Conservation (phyloP, 2,329 filamentous ascomycete genomes). For the Aspergillus phoenicis region DNA sequence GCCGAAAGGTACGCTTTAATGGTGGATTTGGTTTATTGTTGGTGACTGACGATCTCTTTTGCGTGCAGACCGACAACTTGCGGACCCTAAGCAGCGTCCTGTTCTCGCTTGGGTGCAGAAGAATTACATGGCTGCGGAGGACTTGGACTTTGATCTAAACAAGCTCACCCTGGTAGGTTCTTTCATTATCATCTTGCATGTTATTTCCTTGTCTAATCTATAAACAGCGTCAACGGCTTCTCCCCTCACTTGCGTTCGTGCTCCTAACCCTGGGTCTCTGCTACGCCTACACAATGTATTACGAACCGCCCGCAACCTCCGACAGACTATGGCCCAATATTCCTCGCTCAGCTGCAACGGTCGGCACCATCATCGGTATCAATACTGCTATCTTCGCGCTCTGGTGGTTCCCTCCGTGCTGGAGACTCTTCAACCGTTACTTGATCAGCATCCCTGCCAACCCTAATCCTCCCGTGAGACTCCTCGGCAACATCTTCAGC, state of each 20-base stretch:
- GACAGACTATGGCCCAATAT: constrained; percentile 54
- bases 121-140: constrained; percentile 43
- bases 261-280: constrained; percentile 44
- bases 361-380: constrained; percentile 52
- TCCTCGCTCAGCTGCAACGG: constrained; percentile 55
- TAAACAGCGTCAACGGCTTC: constrained; percentile 47
- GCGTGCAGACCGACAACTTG: constrained; percentile 40
- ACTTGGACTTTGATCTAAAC: constrained; percentile 36
- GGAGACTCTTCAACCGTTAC: constrained; percentile 59
- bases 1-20: neutral
- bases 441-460: constrained; percentile 56
- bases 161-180: constrained; percentile 40
- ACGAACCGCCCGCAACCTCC: constrained; percentile 50
- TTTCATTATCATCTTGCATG: neutral
- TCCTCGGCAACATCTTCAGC: constrained; percentile 59
- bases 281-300: constrained; percentile 51
- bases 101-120: constrained; percentile 48
- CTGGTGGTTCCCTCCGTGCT: constrained; percentile 57
- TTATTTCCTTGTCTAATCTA: neutral
- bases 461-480: constrained; percentile 55
- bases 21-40: neutral
- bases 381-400: constrained; percentile 55
- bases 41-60: neutral
- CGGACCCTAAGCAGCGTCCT: constrained; percentile 43
- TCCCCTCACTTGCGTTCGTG: constrained; percentile 47